phyloP scores from a whole-genome alignment of 768 basidiomycete genomes.

The Naganishia antarctica region DNA sequence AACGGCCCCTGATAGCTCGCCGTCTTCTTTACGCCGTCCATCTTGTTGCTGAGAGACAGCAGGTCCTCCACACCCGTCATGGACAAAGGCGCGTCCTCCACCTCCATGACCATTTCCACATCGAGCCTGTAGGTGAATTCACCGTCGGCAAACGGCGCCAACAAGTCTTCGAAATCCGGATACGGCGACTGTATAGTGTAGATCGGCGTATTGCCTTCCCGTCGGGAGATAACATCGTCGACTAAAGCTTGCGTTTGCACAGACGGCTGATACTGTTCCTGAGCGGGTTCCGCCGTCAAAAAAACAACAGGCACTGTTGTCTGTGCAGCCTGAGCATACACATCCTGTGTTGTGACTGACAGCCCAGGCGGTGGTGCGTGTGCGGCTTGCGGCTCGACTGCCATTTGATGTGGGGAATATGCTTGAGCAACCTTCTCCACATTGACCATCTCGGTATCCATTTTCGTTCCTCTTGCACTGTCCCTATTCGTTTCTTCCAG shows the following conservation, averaged over 20 bases:
- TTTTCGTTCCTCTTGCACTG: background rate
- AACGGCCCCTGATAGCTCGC: conserved; percentile 27
- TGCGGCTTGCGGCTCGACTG: background rate
- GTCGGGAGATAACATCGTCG: conserved; percentile 72
- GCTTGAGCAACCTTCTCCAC: background rate
- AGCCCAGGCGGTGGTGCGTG: conserved; percentile 6
- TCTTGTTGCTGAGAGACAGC: conserved; percentile 23
- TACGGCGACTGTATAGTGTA: conserved; percentile 34
- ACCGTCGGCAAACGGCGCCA: conserved; percentile 28
- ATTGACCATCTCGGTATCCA: conserved; percentile 2
- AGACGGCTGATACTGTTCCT: conserved; percentile 68
- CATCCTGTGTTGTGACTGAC: background rate
- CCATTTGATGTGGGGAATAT: background rate
- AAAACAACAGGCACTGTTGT: background rate
- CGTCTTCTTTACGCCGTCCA: conserved; percentile 15
- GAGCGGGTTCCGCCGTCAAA: background rate
- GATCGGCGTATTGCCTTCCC: conserved; percentile 52
- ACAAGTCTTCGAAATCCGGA: conserved; percentile 32
- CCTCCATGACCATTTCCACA: conserved; percentile 23
- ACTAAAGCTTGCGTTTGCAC: conserved; percentile 75
- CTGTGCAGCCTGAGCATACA: background rate
- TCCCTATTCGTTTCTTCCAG: background rate
- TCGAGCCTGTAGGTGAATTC: conserved; percentile 30
- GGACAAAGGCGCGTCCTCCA: conserved; percentile 18
- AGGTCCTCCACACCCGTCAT: conserved; percentile 26